These are phyloP conservation scores for Colletotrichum sansevieriae DNA, from an alignment of 2,329 filamentous ascomycete species.

Conservation along the genomic window DNA sequence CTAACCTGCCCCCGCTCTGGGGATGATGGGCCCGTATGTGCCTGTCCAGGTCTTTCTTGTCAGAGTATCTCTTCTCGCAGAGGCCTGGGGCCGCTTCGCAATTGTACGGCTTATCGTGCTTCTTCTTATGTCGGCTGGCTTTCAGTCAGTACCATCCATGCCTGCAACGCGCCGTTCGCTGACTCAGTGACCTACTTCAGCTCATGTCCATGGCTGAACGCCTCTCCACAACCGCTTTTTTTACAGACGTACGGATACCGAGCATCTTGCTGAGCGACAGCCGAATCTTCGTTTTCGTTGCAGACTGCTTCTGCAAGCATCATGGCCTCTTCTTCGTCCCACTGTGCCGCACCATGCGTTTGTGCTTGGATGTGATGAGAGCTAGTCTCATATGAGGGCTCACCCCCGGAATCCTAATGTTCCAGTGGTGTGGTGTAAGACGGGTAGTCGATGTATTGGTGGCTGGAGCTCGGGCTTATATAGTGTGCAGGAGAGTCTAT, in stretches of 20 bases:
- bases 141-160: background rate
- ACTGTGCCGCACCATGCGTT: background rate
- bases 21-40: background rate
- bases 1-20: background rate
- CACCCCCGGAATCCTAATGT: slow-evolving; percentile 8
- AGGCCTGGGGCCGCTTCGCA: background rate
- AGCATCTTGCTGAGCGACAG: background rate
- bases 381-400: background rate
- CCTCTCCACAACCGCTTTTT: background rate
- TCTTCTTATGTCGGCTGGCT: slow-evolving; percentile 10
- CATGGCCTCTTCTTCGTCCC: slow-evolving; percentile 1
- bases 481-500: background rate
- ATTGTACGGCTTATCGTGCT: background rate
- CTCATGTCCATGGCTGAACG: background rate
- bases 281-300: background rate
- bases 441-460: background rate
- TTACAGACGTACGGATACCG: background rate
- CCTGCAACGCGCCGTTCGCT: background rate
- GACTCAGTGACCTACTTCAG: background rate
- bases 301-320: background rate
- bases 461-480: too few species aligned
- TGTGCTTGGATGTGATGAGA: slow-evolving; percentile 6
- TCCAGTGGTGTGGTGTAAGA: background rate
- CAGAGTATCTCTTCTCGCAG: background rate
- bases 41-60: background rate